Evolutionary conservation across 176 grass and related monocot genomes (phyloP).

Genomic region (Poa pratensis): DNA sequence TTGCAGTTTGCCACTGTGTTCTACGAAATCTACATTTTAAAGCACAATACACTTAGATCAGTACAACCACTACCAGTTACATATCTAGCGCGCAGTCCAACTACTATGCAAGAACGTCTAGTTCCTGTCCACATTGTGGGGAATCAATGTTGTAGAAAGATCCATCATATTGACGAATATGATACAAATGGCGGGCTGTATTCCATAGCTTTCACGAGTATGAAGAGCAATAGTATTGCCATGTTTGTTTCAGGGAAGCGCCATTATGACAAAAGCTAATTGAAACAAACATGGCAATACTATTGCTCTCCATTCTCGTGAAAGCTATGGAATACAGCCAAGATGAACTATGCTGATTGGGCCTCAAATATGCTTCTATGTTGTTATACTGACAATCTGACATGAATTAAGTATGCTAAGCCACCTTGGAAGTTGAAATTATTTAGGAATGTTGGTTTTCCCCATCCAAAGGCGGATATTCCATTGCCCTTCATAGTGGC

Average conservation of each 20-base stretch:
- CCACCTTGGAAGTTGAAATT: conserved; percentile 4
- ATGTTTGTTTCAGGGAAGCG: not conserved
- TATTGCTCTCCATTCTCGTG: not conserved
- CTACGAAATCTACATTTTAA: not conserved
- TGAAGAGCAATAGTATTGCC: not conserved
- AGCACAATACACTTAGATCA: conserved; percentile 18
- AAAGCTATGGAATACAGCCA: conserved; percentile 1
- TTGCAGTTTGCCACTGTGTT: conserved; percentile 19
- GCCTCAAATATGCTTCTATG: conserved; percentile 2
- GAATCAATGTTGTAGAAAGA: conserved; percentile 2
- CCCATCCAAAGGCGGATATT: not conserved
- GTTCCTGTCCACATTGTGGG: not conserved
- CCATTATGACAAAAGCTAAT: no score
- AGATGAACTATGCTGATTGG: not conserved
- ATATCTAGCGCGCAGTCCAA: conserved; percentile 1
- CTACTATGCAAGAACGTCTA: not conserved
- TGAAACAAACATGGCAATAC: not conserved
- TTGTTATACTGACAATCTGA: not conserved
- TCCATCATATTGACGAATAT: not conserved
- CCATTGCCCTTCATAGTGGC: conserved; percentile 8
- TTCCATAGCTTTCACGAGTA: not conserved
- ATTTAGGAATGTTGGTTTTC: conserved; percentile 42
- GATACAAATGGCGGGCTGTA: conserved; percentile 2
- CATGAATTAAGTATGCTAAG: conserved; percentile 1
- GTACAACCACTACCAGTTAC: not conserved